Evolutionary conservation across 306 rosid genomes (phyloP).

Genomic region (Pachyrhizus erosus): DNA sequence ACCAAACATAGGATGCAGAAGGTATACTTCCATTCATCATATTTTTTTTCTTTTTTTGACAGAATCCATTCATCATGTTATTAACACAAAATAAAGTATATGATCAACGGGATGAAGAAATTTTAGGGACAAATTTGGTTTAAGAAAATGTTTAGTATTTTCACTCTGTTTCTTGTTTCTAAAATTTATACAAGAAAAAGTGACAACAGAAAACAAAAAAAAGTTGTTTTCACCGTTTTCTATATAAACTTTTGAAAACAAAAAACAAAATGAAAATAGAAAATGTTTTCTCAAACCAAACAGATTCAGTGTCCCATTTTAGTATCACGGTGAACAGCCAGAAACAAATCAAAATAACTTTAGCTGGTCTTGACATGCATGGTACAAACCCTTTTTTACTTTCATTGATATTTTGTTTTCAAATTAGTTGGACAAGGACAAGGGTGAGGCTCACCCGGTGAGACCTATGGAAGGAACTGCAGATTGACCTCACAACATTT

Average conservation of each 20-base stretch:
- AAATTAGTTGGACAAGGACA: constrained; percentile 1
- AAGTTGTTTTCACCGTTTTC: neutral
- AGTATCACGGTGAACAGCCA: neutral
- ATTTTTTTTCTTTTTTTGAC: too few relatives aligned
- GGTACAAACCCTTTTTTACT: neutral
- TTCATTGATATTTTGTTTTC: neutral
- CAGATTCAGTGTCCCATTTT: neutral
- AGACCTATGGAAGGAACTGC: neutral
- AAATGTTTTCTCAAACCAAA: neutral
- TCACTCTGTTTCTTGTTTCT: neutral
- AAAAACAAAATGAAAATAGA: neutral
- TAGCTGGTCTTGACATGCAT: neutral
- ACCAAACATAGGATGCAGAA: neutral
- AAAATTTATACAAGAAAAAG: neutral
- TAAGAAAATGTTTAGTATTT: neutral
- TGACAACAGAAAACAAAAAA: neutral
- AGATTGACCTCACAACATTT: constrained; percentile 12
- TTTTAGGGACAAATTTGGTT: neutral
- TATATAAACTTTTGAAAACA: neutral
- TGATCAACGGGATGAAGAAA: neutral
- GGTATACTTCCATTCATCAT: neutral
- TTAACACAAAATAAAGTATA: neutral
- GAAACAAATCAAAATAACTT: constrained; percentile 19
- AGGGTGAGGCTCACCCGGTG: neutral
- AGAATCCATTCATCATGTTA: neutral